These are phyloP conservation scores for Diaporthe citriasiana DNA, from an alignment of 2,329 filamentous ascomycete genomes.

Conservation along the genomic window DNA sequence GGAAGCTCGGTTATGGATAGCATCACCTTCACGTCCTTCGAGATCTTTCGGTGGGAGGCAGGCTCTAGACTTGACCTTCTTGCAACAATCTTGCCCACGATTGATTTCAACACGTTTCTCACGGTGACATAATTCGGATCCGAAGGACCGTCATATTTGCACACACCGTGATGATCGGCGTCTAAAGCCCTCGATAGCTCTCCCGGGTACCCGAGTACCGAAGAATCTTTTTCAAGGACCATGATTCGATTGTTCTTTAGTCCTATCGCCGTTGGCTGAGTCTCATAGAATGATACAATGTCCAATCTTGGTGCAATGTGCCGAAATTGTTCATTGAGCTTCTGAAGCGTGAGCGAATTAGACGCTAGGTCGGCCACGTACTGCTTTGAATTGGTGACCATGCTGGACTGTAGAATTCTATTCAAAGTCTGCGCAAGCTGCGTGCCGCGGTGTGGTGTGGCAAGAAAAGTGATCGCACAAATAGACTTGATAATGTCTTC, in stretches of 20 bases:
- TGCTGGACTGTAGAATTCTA: slow-evolving; percentile 44
- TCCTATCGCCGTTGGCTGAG: slow-evolving; percentile 44
- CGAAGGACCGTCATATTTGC: slow-evolving; percentile 54
- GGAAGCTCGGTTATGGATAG: slow-evolving; percentile 5
- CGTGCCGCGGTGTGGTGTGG: slow-evolving; percentile 52
- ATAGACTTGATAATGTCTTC: slow-evolving; percentile 47
- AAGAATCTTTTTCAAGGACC: slow-evolving; percentile 48
- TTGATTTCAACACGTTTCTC: slow-evolving; percentile 48
- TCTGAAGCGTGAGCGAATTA: slow-evolving; percentile 43
- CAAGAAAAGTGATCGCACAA: slow-evolving; percentile 49
- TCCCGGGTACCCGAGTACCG: slow-evolving; percentile 47
- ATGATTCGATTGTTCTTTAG: slow-evolving; percentile 11
- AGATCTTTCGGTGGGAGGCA: background rate
- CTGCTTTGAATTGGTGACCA: slow-evolving; percentile 30
- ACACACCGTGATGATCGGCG: slow-evolving; percentile 58
- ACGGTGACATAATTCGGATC: slow-evolving; percentile 56
- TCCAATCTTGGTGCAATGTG: slow-evolving; percentile 47
- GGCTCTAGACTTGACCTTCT: background rate
- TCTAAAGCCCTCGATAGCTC: slow-evolving; percentile 43
- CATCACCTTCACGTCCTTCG: background rate
- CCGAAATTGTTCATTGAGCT: slow-evolving; percentile 53
- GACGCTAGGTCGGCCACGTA: slow-evolving; percentile 47
- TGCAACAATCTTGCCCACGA: slow-evolving; percentile 34
- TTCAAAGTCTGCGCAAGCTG: slow-evolving; percentile 51
- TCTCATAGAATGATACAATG: slow-evolving; percentile 55